Evolutionary conservation across 1,139 yeast species (phyloP).

Genomic region (Meyerozyma sp.): DNA sequence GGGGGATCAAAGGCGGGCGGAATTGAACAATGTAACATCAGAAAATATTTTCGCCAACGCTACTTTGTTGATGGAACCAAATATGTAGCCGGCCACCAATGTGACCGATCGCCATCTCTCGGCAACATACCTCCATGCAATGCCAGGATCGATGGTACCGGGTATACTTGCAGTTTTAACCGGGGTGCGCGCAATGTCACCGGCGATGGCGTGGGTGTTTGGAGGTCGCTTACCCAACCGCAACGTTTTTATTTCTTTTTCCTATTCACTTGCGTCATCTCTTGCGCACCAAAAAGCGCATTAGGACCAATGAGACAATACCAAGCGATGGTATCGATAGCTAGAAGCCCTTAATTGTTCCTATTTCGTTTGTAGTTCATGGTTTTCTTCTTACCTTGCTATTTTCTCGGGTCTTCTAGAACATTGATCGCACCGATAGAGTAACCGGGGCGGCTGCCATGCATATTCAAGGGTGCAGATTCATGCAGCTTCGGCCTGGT

Average conservation of each 20-base stretch:
- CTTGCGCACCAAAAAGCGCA: background rate
- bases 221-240: background rate
- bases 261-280: background rate
- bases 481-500: background rate
- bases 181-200: background rate
- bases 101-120: no score
- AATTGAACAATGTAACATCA: background rate
- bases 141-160: background rate
- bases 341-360: no score
- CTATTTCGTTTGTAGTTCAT: no score
- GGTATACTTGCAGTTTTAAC: background rate
- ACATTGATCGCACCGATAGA: background rate
- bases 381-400: background rate
- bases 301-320: background rate
- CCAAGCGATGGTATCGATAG: no score
- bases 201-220: background rate
- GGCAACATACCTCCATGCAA: no score
- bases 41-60: no score
- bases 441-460: background rate
- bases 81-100: no score
- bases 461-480: background rate
- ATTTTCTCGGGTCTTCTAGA: background rate
- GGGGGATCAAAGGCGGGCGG: background rate
- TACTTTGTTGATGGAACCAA: no score
- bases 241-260: conserved; percentile 1